Evolutionary conservation across 2,329 filamentous ascomycete genomes (phyloP).

Genomic region (Xylariaceae sp.): DNA sequence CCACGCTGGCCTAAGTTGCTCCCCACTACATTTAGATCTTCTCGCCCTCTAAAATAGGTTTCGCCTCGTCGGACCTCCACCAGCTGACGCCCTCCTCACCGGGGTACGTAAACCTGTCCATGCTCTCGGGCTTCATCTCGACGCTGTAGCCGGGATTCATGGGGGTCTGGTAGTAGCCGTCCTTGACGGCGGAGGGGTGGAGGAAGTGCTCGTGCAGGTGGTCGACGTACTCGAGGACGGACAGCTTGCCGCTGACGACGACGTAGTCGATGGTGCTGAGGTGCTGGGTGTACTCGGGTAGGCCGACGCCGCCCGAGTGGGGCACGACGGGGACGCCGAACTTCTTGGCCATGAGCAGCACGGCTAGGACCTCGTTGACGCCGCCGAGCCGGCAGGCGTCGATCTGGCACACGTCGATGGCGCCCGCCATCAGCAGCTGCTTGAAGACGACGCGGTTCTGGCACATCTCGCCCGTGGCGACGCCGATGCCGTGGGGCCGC

Average conservation of each 20-base stretch:
- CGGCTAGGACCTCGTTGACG: constrained; percentile 90
- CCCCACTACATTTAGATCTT: constrained; percentile 47
- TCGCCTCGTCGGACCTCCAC: constrained; percentile 85
- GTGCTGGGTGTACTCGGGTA: constrained; percentile 94
- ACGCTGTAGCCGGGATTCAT: constrained; percentile 84
- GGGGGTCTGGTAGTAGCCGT: constrained; percentile 87
- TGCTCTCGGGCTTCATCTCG: constrained; percentile 88
- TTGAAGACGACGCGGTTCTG: constrained; percentile 95
- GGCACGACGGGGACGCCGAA: constrained; percentile 81
- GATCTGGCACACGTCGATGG: constrained; percentile 87
- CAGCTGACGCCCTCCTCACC: constrained; percentile 78
- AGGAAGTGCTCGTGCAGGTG: constrained; percentile 93
- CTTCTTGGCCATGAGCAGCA: constrained; percentile 82
- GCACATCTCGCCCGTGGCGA: constrained; percentile 93
- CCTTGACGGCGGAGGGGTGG: constrained; percentile 76
- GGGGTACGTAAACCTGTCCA: constrained; percentile 78
- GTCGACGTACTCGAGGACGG: constrained; percentile 88
- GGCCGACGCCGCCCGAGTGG: constrained; percentile 84
- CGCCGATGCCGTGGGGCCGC: constrained; percentile 73
- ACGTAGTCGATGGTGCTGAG: constrained; percentile 92
- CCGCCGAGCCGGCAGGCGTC: constrained; percentile 89
- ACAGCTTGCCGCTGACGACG: constrained; percentile 77
- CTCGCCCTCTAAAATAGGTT: constrained; percentile 66
- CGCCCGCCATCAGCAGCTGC: constrained; percentile 78
- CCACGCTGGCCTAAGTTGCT: not conserved